phyloP scores from a whole-genome alignment of 2,329 filamentous ascomycete genomes.

The Ampelomyces quisqualis region DNA sequence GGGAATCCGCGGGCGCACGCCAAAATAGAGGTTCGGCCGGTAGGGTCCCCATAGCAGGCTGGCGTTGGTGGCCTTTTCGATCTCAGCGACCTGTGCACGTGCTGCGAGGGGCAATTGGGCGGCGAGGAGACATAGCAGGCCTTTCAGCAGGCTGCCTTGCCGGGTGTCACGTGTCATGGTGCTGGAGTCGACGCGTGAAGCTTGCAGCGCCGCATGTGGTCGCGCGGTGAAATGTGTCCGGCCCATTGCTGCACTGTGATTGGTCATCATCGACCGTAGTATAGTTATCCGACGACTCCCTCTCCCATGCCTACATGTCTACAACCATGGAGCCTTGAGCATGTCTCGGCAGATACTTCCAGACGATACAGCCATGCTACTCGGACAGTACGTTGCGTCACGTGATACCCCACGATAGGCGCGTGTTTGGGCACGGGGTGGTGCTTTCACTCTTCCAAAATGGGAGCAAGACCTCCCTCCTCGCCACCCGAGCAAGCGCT shows the following conservation, averaged over 20 bases:
- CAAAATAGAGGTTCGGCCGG: constrained; percentile 91
- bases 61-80: constrained; percentile 64
- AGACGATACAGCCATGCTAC: too few relatives aligned
- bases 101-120: constrained; percentile 26
- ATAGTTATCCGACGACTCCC: not conserved
- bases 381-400: too few relatives aligned
- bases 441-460: too few relatives aligned
- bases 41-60: constrained; percentile 96
- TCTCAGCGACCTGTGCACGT: constrained; percentile 40
- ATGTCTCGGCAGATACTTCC: too few relatives aligned
- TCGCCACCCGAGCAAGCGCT: too few relatives aligned
- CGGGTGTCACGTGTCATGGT: constrained; percentile 30
- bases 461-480: too few relatives aligned
- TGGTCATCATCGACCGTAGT: too few relatives aligned
- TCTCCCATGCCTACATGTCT: not conserved
- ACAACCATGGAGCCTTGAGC: not conserved
- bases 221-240: constrained; percentile 18
- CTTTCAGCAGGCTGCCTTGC: constrained; percentile 21
- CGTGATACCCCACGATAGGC: too few relatives aligned
- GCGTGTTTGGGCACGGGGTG: too few relatives aligned
- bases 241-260: constrained; percentile 15
- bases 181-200: constrained; percentile 17
- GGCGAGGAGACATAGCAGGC: constrained; percentile 24
- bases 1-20: constrained; percentile 76
- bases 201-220: constrained; percentile 15